Conservation (phyloP, 805 yeast species). For the Schwanniomyces pseudopolymorphus region DNA sequence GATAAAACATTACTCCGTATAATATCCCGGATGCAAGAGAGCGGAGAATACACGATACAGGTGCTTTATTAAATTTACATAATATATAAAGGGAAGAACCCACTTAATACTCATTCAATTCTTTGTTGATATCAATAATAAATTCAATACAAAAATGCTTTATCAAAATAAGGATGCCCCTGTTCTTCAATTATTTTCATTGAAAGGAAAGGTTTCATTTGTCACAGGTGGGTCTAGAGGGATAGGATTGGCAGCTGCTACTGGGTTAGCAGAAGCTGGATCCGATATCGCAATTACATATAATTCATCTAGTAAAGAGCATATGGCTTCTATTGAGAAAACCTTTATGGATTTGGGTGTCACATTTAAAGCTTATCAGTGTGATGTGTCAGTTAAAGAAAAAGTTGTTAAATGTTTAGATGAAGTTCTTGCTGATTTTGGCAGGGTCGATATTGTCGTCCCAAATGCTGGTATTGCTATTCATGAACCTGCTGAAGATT, state of each 20-base stretch:
- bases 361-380: slow-evolving; percentile 19
- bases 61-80: too few species aligned
- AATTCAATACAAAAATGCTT: slow-evolving; percentile 9
- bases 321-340: slow-evolving; percentile 30
- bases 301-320: slow-evolving; percentile 30
- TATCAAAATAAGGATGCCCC: slow-evolving; percentile 10
- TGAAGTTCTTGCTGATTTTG: slow-evolving; percentile 25
- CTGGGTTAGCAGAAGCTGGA: slow-evolving; percentile 53
- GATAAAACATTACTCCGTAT: not conserved
- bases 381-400: slow-evolving; percentile 31
- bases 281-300: slow-evolving; percentile 33
- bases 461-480: slow-evolving; percentile 42
- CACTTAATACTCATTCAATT: not conserved
- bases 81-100: not conserved
- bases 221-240: slow-evolving; percentile 60
- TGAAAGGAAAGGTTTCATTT: slow-evolving; percentile 41
- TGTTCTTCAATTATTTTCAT: slow-evolving; percentile 34
- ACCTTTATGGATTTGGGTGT: slow-evolving; percentile 18
- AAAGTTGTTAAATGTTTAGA: slow-evolving; percentile 22
- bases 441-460: slow-evolving; percentile 36
- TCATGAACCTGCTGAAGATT: slow-evolving; percentile 29
- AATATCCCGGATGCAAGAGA: not conserved
- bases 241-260: slow-evolving; percentile 53
- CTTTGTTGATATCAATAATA: not conserved
- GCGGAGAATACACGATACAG: not conserved